Conservation (phyloP, 2,329 filamentous ascomycete species). For the Sphaerulina vaccinii region DNA sequence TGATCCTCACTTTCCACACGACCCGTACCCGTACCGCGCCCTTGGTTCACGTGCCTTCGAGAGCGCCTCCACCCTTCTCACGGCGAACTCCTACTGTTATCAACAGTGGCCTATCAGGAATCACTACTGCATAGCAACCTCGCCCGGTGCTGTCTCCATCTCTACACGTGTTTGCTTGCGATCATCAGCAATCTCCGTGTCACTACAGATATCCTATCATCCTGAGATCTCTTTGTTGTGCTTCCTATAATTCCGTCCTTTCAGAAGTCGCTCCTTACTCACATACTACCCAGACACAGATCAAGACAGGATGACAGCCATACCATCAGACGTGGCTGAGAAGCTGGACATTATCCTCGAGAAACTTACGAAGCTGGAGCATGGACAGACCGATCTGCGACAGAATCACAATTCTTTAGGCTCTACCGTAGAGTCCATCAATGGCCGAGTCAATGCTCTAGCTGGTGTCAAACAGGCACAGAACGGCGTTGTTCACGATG, state of each 20-base stretch:
- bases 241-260: not conserved
- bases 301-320: conserved; percentile 4
- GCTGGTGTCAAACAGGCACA: conserved; percentile 58
- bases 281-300: too few species aligned
- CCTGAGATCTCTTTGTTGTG: not conserved
- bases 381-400: conserved; percentile 56
- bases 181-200: not conserved
- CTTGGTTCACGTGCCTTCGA: not conserved
- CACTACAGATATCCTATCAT: not conserved
- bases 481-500: conserved; percentile 47
- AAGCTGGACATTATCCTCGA: conserved; percentile 56
- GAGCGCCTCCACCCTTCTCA: not conserved
- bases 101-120: conserved; percentile 9
- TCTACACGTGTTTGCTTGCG: not conserved
- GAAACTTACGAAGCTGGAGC: conserved; percentile 55
- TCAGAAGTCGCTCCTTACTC: not conserved
- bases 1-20: not conserved
- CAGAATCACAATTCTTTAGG: conserved; percentile 55
- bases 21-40: too few species aligned
- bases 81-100: conserved; percentile 18
- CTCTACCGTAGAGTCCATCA: conserved; percentile 59
- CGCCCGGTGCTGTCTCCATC: not conserved
- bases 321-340: conserved; percentile 14
- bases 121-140: not conserved
- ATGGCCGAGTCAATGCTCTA: conserved; percentile 61